Base-by-base conservation (phyloP, 1,139 yeast genomes). In the Suhomyces anneliseae region DNA sequence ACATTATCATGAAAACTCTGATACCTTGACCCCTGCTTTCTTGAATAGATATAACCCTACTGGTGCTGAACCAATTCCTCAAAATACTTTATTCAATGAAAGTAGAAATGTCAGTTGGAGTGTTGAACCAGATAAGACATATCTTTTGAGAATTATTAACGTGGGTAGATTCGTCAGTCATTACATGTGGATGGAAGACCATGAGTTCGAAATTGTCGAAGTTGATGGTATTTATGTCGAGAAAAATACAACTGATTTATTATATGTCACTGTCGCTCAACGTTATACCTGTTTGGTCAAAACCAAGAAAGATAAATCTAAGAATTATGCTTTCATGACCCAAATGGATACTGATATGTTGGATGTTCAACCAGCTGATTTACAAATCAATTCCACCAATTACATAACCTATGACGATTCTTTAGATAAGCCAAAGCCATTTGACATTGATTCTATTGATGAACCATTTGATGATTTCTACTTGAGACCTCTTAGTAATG, bases 21-120 rank as follows among this genome's bases (percentile, higher is more conserved):
- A 76, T 40, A 76, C 62, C 19, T 74, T 90, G 55, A 69, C 77
- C 52, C 67, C 76, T 11, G 57, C 61, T 15, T 90, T 90, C 70
- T 63, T 89, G 70, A 79, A 74, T 54, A 68, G 86, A 53, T 85
- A 78, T 70, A 92, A 92, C 68, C 98, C 98, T 40, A 88, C 97
- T 6, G 98, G 98, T 54, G 97, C 97, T 34, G 98, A 92, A 68
- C 98, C 98, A 38, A 82, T 92, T 57, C 98, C 98, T 3, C 83
- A 86, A 59, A 83, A 83, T 62, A 64, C 87, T 55, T 72, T 90
- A 58, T 78, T 90, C 67, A 90, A 92, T 70, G 90, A 90, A 61
- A 82, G 95, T 7, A 81, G 76, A 62, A 85, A 87, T 65, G 72
- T 74, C 49, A 81, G 90, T 14, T 81, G 90, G 82, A 54, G 69